Evolutionary conservation across 306 rosid species (phyloP), one percentile per base, ranked within the genome.

Genomic region (Cucumis cinereus): DNA sequence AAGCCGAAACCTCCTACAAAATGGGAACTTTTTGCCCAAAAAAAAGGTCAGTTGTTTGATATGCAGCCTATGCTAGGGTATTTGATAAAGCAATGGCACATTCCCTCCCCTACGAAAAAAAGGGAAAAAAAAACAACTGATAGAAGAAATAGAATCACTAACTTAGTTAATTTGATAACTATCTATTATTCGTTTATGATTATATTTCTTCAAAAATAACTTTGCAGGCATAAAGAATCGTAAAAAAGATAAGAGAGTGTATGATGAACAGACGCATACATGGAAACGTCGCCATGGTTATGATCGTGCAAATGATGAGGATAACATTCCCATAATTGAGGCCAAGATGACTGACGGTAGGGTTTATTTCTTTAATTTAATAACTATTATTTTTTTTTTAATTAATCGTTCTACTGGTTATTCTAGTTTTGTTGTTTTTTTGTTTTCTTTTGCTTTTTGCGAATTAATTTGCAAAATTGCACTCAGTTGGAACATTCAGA

Each of bases 301-400:
- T 81, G 95, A 94, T 73, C 96, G 52, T 69, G 99, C 96, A 30
- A 92, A 94, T 79, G 96, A 94, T 69, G 99, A 91, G 81, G 90
- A 89, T 14, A 81, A 84, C 73, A 62, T 92, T 15, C 99, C 99
- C 62, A 92, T 94, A 69, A 92, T 92, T 41, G 97, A 90, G 85
- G 99, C 96, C 20, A 94, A 94, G 85, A 61, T 79, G 45, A 92
- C 88, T 62, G 97, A 92, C 66, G 97, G 99, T 94, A 92, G 85
- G 4, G 40, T 38, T 38, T n/a, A n/a, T 43, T 24, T 45, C 4
- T 2, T 30, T 30, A 30, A 1, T 30, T 30, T 30, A 3, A 2
- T 30, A 30, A 30, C 33, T 30, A 30, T 30, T 30, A 30, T 30
- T 30, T 2, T 30, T 2, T 30, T 30, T 30, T 30, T 8, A 17